Evolutionary conservation across 345 rosid species (phyloP).

Genomic region (Gossypium anomalum): DNA sequence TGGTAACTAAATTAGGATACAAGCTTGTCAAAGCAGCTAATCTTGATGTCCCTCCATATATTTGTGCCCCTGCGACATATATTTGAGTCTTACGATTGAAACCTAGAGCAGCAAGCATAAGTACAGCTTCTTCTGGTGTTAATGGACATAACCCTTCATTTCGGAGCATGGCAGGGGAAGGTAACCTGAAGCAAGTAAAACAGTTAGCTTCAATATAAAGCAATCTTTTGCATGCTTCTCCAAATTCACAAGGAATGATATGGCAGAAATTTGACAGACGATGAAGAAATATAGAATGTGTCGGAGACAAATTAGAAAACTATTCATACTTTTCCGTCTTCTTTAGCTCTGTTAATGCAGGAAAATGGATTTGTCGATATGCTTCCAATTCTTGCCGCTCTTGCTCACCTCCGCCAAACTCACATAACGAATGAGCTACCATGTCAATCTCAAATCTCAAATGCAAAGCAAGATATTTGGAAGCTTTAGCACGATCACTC

Average conservation of each 20-base stretch:
- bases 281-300: not conserved
- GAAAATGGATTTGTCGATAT: conserved; percentile 82
- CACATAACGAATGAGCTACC: conserved; percentile 97
- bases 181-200: conserved; percentile 46
- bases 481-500: conserved; percentile 40
- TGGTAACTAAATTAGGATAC: conserved; percentile 83
- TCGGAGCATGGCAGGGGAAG: conserved; percentile 65
- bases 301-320: not conserved
- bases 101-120: conserved; percentile 93
- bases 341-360: conserved; percentile 58
- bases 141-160: conserved; percentile 88
- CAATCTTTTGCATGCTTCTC: not conserved
- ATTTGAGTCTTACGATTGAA: conserved; percentile 72
- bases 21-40: conserved; percentile 69
- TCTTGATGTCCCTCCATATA: conserved; percentile 67
- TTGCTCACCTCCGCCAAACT: conserved; percentile 83
- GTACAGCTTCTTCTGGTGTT: conserved; percentile 91
- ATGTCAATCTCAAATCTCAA: conserved; percentile 92
- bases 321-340: conserved; percentile 51
- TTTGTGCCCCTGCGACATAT: conserved; percentile 84
- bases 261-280: not conserved
- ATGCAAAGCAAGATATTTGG: conserved; percentile 78
- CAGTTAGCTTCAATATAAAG: conserved; percentile 45
- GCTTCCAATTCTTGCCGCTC: conserved; percentile 73
- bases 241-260: not conserved